phyloP scores from a whole-genome alignment of 192 early-diverging fungal genomes.

The Linnemannia schmuckeri region DNA sequence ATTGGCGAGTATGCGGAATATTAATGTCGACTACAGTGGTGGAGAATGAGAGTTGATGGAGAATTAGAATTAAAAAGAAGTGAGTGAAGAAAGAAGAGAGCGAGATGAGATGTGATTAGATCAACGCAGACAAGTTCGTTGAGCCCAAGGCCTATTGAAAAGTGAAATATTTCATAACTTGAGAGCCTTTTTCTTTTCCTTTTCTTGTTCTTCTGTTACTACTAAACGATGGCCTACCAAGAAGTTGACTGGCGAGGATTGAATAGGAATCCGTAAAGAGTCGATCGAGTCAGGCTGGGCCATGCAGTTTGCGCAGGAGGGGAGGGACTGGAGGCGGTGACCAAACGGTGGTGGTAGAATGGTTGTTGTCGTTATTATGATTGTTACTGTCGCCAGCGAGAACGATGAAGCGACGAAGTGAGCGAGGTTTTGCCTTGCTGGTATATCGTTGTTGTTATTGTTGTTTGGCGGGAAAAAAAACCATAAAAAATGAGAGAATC shows the following conservation, averaged over 20 bases:
- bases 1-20: neutral
- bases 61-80: neutral
- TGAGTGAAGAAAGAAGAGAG: neutral
- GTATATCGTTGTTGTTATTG: neutral
- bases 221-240: neutral
- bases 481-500: neutral
- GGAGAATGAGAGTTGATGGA: neutral
- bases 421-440: neutral
- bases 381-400: neutral
- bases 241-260: neutral
- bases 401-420: neutral
- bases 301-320: neutral
- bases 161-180: neutral
- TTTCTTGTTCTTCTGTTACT: neutral
- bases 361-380: neutral
- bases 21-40: neutral
- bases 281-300: slow-evolving; percentile 2
- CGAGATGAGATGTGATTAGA: slow-evolving; percentile 7
- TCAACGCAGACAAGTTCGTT: neutral
- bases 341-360: neutral
- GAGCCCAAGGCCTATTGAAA: neutral
- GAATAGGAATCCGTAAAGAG: slow-evolving; percentile 1
- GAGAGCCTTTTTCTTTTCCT: neutral
- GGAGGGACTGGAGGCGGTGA: neutral
- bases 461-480: slow-evolving; percentile 1